Conservation (phyloP, 345 rosid genomes). For the Eucalyptus sp. region DNA sequence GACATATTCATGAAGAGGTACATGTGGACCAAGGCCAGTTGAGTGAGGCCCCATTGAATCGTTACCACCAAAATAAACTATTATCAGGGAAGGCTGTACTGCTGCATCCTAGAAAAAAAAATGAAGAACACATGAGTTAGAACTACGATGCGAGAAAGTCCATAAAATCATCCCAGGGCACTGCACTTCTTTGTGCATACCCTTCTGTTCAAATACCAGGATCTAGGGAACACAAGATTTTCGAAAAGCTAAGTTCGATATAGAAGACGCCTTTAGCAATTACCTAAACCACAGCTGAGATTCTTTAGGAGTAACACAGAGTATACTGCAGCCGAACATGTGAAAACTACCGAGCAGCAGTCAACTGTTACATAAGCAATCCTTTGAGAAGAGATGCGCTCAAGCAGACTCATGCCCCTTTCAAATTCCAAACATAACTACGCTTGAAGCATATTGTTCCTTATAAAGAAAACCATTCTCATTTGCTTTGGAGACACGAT, state of each 20-base stretch:
- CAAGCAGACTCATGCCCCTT: neutral
- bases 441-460: neutral
- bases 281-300: neutral
- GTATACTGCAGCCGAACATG: neutral
- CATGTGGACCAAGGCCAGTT: slow-evolving; percentile 92
- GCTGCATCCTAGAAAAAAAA: slow-evolving; percentile 42
- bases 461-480: neutral
- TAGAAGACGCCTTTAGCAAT: neutral
- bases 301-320: neutral
- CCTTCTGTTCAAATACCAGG: neutral
- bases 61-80: slow-evolving; percentile 96
- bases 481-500: neutral
- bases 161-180: neutral
- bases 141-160: neutral
- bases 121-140: neutral
- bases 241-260: neutral
- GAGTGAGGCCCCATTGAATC: slow-evolving; percentile 96
- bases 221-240: neutral
- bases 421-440: neutral
- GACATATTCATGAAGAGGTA: slow-evolving; percentile 63
- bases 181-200: neutral
- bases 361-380: neutral
- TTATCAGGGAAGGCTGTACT: slow-evolving; percentile 65
- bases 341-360: neutral
- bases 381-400: neutral